Evolutionary conservation across 208 protist genomes (phyloP).

Genomic region (Leishmania major): DNA sequence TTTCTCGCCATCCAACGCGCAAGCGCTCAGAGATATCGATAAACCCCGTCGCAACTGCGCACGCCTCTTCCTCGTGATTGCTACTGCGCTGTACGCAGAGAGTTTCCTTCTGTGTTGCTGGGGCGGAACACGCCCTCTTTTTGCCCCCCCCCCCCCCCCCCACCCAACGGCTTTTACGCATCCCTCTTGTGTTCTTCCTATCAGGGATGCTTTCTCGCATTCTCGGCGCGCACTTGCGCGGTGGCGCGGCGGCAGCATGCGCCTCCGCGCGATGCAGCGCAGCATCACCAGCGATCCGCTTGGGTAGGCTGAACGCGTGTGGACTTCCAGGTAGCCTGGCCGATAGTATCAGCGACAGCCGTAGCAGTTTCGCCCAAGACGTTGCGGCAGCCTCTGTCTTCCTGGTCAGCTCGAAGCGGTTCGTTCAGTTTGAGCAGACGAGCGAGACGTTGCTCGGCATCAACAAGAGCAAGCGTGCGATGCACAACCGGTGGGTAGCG

Average conservation of each 20-base stretch:
- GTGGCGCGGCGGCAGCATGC: background rate
- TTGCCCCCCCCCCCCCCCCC: too few species aligned
- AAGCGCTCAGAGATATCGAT: background rate
- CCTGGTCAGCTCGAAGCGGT: slow-evolving; percentile 22
- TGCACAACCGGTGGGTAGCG: slow-evolving; percentile 67
- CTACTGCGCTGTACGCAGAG: background rate
- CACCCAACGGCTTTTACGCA: background rate
- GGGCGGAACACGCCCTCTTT: background rate
- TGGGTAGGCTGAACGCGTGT: background rate
- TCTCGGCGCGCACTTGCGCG: slow-evolving; percentile 1
- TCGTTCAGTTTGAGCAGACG: slow-evolving; percentile 78
- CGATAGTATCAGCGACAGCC: background rate
- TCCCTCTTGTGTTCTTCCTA: background rate
- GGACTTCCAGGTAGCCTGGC: background rate
- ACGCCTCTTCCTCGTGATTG: background rate
- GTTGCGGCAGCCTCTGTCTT: background rate
- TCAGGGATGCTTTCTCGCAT: slow-evolving; percentile 28
- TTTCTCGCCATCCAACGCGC: background rate
- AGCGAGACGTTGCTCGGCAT: slow-evolving; percentile 69
- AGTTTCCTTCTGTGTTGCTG: background rate
- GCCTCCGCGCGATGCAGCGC: background rate
- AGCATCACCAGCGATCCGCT: background rate
- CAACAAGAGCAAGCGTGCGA: slow-evolving; percentile 53
- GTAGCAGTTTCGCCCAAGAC: background rate
- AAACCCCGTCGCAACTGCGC: background rate